Evolutionary conservation across 129 eudicot genomes (phyloP).

Genomic region (Flaveria brownii): DNA sequence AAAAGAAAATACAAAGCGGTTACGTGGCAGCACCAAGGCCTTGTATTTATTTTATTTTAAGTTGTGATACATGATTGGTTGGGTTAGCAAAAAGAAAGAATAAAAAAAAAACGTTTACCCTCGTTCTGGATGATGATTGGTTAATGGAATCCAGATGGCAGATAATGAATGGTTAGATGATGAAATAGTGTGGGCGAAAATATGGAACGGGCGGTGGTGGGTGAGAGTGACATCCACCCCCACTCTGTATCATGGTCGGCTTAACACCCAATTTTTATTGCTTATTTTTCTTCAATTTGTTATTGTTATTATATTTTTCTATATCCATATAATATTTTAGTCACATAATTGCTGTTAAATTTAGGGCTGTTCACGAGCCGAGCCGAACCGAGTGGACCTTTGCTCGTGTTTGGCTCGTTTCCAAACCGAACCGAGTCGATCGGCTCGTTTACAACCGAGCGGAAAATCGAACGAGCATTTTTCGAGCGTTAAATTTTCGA

Average conservation of each 20-base stretch:
- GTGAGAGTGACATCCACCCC: slow-evolving; percentile 31
- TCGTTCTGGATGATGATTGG: slow-evolving; percentile 21
- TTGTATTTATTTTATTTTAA: not conserved
- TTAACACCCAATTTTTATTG: not conserved
- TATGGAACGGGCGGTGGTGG: slow-evolving; percentile 38
- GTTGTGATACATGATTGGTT: slow-evolving; percentile 20
- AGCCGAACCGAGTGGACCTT: too few species aligned
- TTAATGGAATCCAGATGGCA: slow-evolving; percentile 31
- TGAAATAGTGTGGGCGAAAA: slow-evolving; percentile 3
- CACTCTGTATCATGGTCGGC: slow-evolving; percentile 27
- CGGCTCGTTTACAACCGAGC: too few species aligned
- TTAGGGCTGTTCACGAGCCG: too few species aligned
- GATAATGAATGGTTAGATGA: slow-evolving; percentile 1
- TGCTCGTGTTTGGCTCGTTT: too few species aligned
- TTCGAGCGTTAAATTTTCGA: too few species aligned
- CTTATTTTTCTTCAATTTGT: too few species aligned
- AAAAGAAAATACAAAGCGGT: too few species aligned
- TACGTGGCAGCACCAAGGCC: slow-evolving; percentile 25
- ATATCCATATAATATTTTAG: not conserved
- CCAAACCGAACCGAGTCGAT: too few species aligned
- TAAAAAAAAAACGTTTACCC: not conserved
- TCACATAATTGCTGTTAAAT: not conserved
- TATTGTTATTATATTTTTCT: too few species aligned
- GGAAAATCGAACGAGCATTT: too few species aligned
- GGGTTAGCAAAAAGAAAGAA: slow-evolving; percentile 24